A percentile compares a stretch with the other conserved stretches of the same genome.
Conservation (phyloP, 176 grass and related monocot genomes). For the Musa schizocarpa region DNA sequence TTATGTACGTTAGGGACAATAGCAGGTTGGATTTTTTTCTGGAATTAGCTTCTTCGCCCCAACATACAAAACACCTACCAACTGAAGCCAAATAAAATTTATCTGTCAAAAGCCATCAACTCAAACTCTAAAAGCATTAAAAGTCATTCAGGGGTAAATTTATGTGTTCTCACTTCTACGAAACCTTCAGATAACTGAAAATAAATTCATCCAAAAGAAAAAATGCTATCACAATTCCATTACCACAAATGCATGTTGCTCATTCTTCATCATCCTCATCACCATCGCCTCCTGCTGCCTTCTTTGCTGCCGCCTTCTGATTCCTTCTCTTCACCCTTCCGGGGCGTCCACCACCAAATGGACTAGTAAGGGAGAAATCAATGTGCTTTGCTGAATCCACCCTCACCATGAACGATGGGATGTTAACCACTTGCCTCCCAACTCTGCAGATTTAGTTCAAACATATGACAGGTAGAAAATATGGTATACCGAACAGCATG, state of each 20-base stretch:
- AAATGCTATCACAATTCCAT: not conserved
- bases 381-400: constrained; percentile 66
- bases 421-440: constrained; percentile 67
- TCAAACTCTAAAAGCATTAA: too few species aligned
- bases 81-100: too few species aligned
- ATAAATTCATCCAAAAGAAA: not conserved
- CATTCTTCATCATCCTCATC: constrained; percentile 41
- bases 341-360: constrained; percentile 36
- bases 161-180: not conserved
- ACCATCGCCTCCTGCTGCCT: constrained; percentile 17
- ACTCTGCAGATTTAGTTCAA: constrained; percentile 28
- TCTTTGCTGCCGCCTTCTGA: constrained; percentile 30
- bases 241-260: constrained; percentile 15
- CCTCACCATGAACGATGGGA: constrained; percentile 67
- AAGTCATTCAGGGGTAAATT: not conserved
- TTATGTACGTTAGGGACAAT: too few species aligned
- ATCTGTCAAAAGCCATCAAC: too few species aligned
- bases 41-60: too few species aligned
- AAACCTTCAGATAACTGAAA: not conserved
- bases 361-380: constrained; percentile 61
- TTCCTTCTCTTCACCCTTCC: constrained; percentile 60
- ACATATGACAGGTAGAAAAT: not conserved
- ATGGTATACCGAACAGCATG: too few species aligned
- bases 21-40: too few species aligned
- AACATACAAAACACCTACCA: too few species aligned